These are phyloP conservation scores for Cyclospora cayetanensis DNA, from an alignment of 169 alveolate species.

Conservation along the genomic window DNA sequence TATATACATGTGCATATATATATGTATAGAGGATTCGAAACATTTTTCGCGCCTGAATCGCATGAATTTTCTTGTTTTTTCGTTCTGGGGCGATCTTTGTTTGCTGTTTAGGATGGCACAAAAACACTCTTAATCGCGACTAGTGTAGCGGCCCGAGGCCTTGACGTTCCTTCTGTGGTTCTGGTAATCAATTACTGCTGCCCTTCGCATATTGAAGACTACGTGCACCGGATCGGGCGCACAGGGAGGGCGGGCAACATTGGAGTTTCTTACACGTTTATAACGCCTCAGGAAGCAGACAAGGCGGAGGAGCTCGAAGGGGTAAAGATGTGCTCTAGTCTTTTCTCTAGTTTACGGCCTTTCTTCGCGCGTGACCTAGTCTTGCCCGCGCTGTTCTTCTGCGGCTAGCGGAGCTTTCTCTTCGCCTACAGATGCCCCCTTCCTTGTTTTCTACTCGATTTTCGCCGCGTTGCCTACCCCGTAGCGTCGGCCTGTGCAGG, in stretches of 20 bases:
- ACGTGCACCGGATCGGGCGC: slow-evolving; percentile 99
- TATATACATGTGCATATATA: neutral
- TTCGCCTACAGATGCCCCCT: too few species aligned
- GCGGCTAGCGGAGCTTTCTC: too few species aligned
- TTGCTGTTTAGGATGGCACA: slow-evolving; percentile 68
- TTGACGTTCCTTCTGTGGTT: slow-evolving; percentile 95
- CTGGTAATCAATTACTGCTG: slow-evolving; percentile 97
- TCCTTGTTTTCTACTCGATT: too few species aligned
- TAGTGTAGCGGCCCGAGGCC: slow-evolving; percentile 98
- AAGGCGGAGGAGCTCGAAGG: slow-evolving; percentile 95
- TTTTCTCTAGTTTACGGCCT: too few species aligned
- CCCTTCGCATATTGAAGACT: slow-evolving; percentile 99
- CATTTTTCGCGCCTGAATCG: neutral
- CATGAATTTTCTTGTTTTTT: too few species aligned
- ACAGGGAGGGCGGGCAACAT: slow-evolving; percentile 99
- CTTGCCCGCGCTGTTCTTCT: too few species aligned
- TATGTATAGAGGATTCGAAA: slow-evolving; percentile 9
- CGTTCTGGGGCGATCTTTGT: too few species aligned
- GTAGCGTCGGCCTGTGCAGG: too few species aligned
- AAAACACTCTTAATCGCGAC: slow-evolving; percentile 96
- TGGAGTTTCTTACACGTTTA: slow-evolving; percentile 98
- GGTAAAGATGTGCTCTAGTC: slow-evolving; percentile 74
- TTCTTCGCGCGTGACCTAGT: too few species aligned
- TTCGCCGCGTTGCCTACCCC: too few species aligned
- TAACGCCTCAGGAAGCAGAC: slow-evolving; percentile 92